A percentile compares a stretch with the other conserved stretches of the same genome.
Evolutionary conservation across 2,329 filamentous ascomycete species (phyloP).

Genomic region (Fusarium dlaminii): DNA sequence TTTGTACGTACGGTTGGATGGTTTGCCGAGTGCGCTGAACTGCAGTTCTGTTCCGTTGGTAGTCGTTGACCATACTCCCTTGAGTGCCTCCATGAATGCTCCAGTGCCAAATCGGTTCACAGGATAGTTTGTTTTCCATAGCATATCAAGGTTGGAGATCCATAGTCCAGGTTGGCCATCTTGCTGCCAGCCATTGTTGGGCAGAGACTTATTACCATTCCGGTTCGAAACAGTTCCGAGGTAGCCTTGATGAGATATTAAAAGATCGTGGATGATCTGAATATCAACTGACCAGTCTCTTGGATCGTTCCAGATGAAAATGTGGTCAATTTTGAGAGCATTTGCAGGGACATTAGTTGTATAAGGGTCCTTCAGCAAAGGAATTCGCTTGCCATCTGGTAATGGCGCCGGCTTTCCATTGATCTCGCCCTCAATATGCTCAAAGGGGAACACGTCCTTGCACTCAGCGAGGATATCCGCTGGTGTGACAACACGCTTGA

Average conservation of each 20-base stretch:
- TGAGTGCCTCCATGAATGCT: slow-evolving; percentile 83
- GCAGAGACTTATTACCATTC: slow-evolving; percentile 72
- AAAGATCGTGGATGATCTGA: slow-evolving; percentile 83
- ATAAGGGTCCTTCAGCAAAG: slow-evolving; percentile 46
- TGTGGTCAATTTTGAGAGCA: slow-evolving; percentile 81
- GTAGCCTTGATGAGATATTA: slow-evolving; percentile 81
- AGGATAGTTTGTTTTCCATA: slow-evolving; percentile 88
- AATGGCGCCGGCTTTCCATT: slow-evolving; percentile 44
- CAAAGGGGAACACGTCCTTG: slow-evolving; percentile 85
- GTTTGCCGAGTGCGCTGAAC: slow-evolving; percentile 83
- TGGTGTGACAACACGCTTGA: slow-evolving; percentile 83
- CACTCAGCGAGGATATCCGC: slow-evolving; percentile 82
- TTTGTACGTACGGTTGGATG: slow-evolving; percentile 77
- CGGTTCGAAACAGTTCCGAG: slow-evolving; percentile 80
- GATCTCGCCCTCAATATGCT: slow-evolving; percentile 50
- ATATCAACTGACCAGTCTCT: slow-evolving; percentile 94
- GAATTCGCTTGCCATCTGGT: slow-evolving; percentile 48
- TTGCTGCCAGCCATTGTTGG: slow-evolving; percentile 82
- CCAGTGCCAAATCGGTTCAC: slow-evolving; percentile 91
- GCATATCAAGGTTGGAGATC: slow-evolving; percentile 90
- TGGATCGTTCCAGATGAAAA: slow-evolving; percentile 95
- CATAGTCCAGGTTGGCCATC: slow-evolving; percentile 83
- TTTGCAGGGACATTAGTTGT: slow-evolving; percentile 48
- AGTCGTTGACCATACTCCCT: slow-evolving; percentile 79
- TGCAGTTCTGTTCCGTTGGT: slow-evolving; percentile 71